These are phyloP conservation scores for Iodosphaeria phyllophila DNA, from an alignment of 2,329 filamentous ascomycete species.

Conservation along the genomic window DNA sequence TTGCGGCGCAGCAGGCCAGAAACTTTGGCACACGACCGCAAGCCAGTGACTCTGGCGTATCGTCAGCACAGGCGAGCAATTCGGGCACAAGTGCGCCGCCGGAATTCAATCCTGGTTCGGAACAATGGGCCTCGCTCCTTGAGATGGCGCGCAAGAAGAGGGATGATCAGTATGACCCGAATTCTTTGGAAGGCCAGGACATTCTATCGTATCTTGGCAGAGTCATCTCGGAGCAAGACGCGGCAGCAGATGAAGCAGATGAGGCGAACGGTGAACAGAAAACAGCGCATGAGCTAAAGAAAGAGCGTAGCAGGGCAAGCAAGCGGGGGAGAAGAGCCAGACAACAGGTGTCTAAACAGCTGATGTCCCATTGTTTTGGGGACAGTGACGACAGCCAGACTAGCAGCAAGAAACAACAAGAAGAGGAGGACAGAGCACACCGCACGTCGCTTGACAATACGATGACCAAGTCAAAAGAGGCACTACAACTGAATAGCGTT, in stretches of 20 bases:
- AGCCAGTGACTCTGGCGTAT: too few relatives aligned
- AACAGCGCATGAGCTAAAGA: too few relatives aligned
- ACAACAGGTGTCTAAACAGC: not conserved
- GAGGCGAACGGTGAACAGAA: slow-evolving; percentile 1
- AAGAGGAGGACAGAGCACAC: not conserved
- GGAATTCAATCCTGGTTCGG: too few relatives aligned
- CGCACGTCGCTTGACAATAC: not conserved
- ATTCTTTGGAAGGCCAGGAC: slow-evolving; percentile 11
- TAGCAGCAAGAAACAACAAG: not conserved
- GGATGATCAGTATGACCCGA: too few relatives aligned
- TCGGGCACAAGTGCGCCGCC: too few relatives aligned
- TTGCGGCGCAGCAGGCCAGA: too few relatives aligned
- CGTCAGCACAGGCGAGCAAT: too few relatives aligned
- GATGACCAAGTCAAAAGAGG: not conserved
- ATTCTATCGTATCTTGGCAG: slow-evolving; percentile 8
- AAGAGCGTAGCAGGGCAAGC: too few relatives aligned
- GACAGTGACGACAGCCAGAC: not conserved
- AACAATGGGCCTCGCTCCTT: too few relatives aligned
- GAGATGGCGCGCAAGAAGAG: too few relatives aligned
- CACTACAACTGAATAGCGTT: not conserved
- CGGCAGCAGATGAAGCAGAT: slow-evolving; percentile 1
- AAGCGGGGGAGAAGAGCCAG: not conserved
- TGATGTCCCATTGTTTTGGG: not conserved
- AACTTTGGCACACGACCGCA: too few relatives aligned
- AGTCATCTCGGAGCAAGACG: slow-evolving; percentile 2